A percentile compares a stretch with the other conserved stretches of the same genome.
Conservation (phyloP, 495 filamentous ascomycete genomes). For the Evernia prunastri region DNA sequence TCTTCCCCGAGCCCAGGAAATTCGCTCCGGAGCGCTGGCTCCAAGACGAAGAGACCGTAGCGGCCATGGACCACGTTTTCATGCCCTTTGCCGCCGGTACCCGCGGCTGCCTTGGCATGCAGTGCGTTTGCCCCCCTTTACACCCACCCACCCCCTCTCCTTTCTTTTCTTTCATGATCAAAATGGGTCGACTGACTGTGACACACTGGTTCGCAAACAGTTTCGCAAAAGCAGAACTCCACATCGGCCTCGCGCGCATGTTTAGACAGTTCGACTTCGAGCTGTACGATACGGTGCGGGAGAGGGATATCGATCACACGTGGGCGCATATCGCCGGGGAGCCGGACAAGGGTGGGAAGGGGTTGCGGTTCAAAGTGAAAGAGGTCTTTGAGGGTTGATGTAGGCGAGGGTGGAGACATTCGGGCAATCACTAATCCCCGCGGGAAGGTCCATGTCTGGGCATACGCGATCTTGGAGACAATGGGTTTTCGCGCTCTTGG, state of each 20-base stretch:
- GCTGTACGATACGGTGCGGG: constrained; percentile 30
- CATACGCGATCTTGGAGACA: too few relatives aligned
- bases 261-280: constrained; percentile 38
- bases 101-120: constrained; percentile 37
- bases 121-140: constrained; percentile 3
- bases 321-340: background rate
- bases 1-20: constrained; percentile 42
- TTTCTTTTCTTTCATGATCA: too few relatives aligned
- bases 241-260: constrained; percentile 34
- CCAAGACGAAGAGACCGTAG: constrained; percentile 9
- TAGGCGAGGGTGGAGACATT: too few relatives aligned
- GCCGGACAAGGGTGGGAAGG: background rate
- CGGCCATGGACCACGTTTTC: constrained; percentile 33
- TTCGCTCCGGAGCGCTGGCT: constrained; percentile 49
- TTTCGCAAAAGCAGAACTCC: constrained; percentile 43
- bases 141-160: too few relatives aligned
- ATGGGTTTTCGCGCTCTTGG: too few relatives aligned
- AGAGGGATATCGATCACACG: constrained; percentile 26
- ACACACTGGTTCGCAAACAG: constrained; percentile 24
- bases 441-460: too few relatives aligned
- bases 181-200: constrained; percentile 1
- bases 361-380: background rate
- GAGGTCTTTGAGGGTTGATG: too few relatives aligned
- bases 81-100: constrained; percentile 40
- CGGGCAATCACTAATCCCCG: too few relatives aligned